Percentiles rank a stretch among this genome's conserved stretches.
Conservation (phyloP, 352 stramenopile genomes). For the Phytophthora megakarya region DNA sequence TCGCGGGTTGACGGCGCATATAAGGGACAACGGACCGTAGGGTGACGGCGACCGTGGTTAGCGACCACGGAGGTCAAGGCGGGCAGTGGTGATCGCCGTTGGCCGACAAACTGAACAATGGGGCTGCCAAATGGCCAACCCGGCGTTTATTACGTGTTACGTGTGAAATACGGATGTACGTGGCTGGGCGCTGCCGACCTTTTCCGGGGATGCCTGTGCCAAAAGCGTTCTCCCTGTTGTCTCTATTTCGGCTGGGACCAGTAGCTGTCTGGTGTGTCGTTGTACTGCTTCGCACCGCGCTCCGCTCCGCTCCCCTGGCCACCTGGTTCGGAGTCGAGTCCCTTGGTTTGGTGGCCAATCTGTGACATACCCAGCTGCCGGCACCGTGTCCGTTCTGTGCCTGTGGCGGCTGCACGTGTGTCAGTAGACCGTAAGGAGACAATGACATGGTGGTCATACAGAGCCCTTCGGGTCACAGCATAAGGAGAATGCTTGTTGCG, state of each 20-base stretch:
- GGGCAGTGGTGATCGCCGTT: background rate
- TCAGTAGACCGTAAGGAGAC: no score
- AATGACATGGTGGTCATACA: conserved; percentile 5
- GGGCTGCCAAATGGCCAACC: background rate
- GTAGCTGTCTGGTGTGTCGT: background rate
- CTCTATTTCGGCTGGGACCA: background rate
- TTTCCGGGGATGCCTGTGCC: no score
- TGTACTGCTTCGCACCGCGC: background rate
- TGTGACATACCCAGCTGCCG: no score
- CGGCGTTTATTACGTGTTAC: background rate
- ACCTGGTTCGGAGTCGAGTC: background rate
- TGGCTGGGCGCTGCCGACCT: no score
- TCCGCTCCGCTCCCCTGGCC: background rate
- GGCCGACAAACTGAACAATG: background rate
- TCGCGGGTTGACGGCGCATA: background rate
- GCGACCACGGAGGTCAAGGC: background rate
- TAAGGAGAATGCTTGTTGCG: background rate
- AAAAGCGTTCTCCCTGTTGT: background rate
- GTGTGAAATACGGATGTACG: background rate
- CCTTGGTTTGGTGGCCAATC: background rate
- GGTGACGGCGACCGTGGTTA: background rate
- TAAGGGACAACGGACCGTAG: background rate
- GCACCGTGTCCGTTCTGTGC: background rate
- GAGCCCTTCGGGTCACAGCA: background rate
- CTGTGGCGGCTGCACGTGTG: background rate